Evolutionary conservation across 257 asterid species (phyloP), one percentile per base, ranked within the genome.

Genomic region (Petunia axillaris): DNA sequence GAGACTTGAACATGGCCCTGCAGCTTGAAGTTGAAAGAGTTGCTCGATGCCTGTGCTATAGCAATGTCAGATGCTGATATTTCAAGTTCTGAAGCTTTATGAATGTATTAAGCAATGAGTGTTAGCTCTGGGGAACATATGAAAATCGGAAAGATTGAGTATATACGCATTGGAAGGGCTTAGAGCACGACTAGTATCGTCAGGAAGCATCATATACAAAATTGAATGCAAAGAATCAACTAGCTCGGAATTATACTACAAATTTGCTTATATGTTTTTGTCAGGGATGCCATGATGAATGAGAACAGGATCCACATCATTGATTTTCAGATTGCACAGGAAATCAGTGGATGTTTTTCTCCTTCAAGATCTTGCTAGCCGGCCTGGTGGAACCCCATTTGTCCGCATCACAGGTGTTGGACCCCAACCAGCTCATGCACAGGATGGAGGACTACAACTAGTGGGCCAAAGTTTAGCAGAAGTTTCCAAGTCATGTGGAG

Each of bases 321-420:
- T 9, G 98, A 94, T 83, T 94, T 94, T 44, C 94, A 90, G 84
- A 91, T 94, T 76, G 98, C 97, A 10, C 98, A 93, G 98, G 98
- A 41, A 94, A 97, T 77, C 98, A 94, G 82, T 94, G 98, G 98
- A 64, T 88, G 55, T 25, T 25, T 82, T 89, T 64, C 82, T 94
- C 36, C 85, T 90, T 46, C 84, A 87, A 75, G 85, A 79, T 10
- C 82, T 87, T 73, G 87, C 92, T 1, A 15, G 59, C 2, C 82
- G 94, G 8, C 85, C 92, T 13, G 86, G 92, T 37, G 88, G 94
- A 9, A 86, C 90, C 59, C 92, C 92, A 1, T 58, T 5, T 54
- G 41, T 89, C 25, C 91, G 88, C 8, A 76, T 90, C 5, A 90
- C 94, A 0, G 92, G 94, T 5, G 86, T 90, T 40, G 94, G 89